Base-by-base conservation (phyloP, 768 basidiomycete species). In the Fomitopsis pulvina region DNA sequence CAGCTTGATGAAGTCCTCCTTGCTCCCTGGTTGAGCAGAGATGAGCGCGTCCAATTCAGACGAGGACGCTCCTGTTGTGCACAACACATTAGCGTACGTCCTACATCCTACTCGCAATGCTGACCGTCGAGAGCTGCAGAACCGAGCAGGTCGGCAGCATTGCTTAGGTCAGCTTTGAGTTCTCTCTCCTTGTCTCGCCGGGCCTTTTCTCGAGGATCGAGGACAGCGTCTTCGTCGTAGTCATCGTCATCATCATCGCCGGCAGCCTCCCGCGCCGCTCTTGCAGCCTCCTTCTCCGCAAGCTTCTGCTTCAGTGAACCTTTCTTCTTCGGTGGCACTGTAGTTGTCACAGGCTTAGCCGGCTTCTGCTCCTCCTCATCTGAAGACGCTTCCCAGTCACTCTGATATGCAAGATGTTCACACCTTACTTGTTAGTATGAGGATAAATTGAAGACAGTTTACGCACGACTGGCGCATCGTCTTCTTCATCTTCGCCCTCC, bases 401-500 rank as follows among this genome's bases (percentile, higher is more conserved):
- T 92, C 92, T 95, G 59, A 27, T 55, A 45, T 34, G 20, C 29
- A 11, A 47, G 52, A 45, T 39, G 44, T 45, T 27, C 29, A 11
- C 28, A 9, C 10, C 4, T 32, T 41, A 10, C n/a, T 25, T 10
- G n/a, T 28, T 16, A 22, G 10, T 24, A 8, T 10, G 11, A 4
- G 29, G 24, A 9, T 27, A 9, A 22, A 41, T n/a, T n/a, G 39
- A 29, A 22, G n/a, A n/a, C n/a, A n/a, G n/a, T n/a, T n/a, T 9
- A 76, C 87, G 59, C 62, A 94, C 92, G 46, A 81, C 87, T 37
- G 87, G 87, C 1, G 56, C 69, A n/a, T 83, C 79, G 11, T 83
- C 83, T 0, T 94, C 92, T 60, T 88, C 88, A 61, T 96, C 94
- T 66, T 97, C 94, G 41, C 88, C 94, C 53, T 84, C 86, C 85